These are phyloP conservation scores for Chalciporus sphaerocephalus DNA, from an alignment of 768 basidiomycete genomes.

Conservation along the genomic window DNA sequence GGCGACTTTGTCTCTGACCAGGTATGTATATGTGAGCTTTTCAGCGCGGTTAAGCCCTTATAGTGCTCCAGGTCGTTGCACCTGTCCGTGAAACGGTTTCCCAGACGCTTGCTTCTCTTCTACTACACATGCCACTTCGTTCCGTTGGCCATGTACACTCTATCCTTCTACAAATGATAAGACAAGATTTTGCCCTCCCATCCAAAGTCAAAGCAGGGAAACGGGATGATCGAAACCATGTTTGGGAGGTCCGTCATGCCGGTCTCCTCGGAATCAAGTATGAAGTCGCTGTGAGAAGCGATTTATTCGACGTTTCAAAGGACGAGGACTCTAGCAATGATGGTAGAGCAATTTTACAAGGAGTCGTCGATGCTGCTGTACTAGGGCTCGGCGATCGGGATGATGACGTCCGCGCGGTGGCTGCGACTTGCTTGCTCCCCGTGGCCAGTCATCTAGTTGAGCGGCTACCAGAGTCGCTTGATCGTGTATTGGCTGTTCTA, in stretches of 20 bases:
- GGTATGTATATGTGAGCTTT: constrained; percentile 28
- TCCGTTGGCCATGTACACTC: constrained; percentile 78
- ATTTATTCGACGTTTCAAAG: constrained; percentile 54
- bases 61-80: constrained; percentile 65
- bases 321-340: constrained; percentile 35
- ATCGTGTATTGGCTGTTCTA: constrained; percentile 73
- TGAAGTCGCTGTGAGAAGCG: constrained; percentile 89
- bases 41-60: constrained; percentile 1
- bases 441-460: constrained; percentile 79
- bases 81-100: constrained; percentile 96
- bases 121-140: constrained; percentile 82
- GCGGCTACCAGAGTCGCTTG: constrained; percentile 66
- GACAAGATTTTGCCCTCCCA: constrained; percentile 68
- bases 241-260: constrained; percentile 98
- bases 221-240: constrained; percentile 48
- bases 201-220: constrained; percentile 31
- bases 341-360: constrained; percentile 60
- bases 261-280: constrained; percentile 96
- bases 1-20: constrained; percentile 97
- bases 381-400: constrained; percentile 87
- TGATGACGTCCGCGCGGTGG: constrained; percentile 95
- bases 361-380: constrained; percentile 86
- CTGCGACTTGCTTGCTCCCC: constrained; percentile 86
- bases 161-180: constrained; percentile 88
- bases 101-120: constrained; percentile 85